phyloP scores from a whole-genome alignment of 306 rosid species.

The Astragalus glycyphyllos region DNA sequence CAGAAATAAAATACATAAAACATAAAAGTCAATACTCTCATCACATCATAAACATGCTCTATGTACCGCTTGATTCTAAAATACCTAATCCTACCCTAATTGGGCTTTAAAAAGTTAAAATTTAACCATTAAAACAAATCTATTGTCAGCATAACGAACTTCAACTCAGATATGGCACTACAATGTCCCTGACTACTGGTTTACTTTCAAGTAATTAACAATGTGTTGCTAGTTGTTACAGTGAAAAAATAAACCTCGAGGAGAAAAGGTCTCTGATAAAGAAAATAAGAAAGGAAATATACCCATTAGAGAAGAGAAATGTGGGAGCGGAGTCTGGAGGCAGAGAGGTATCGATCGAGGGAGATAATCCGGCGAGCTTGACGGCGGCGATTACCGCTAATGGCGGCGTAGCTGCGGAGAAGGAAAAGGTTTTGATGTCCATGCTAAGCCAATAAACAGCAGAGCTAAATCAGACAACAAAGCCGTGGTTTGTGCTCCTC shows the following conservation, averaged over 20 bases:
- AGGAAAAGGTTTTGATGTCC: slow-evolving; percentile 62
- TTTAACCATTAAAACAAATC: background rate
- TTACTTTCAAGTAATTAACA: background rate
- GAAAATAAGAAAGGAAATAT: slow-evolving; percentile 11
- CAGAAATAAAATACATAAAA: background rate
- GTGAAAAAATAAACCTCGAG: background rate
- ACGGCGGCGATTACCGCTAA: slow-evolving; percentile 72
- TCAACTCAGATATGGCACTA: background rate
- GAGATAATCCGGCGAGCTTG: slow-evolving; percentile 62
- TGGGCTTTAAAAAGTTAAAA: background rate
- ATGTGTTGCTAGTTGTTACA: background rate
- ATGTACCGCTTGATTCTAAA: background rate
- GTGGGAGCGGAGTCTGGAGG: slow-evolving; percentile 62
- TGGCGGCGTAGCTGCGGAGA: slow-evolving; percentile 71
- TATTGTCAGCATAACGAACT: background rate
- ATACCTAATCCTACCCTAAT: background rate
- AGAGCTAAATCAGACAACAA: too few relatives aligned
- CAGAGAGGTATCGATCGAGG: slow-evolving; percentile 56
- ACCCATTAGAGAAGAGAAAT: slow-evolving; percentile 72
- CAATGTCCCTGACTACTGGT: background rate
- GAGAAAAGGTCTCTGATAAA: background rate
- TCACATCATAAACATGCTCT: background rate
- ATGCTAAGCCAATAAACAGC: slow-evolving; percentile 27
- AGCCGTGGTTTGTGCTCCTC: too few relatives aligned
- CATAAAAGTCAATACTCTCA: too few relatives aligned